A percentile compares a stretch with the other conserved stretches of the same genome.
phyloP scores from a whole-genome alignment of 768 basidiomycete species.

The Ramaria sp. region DNA sequence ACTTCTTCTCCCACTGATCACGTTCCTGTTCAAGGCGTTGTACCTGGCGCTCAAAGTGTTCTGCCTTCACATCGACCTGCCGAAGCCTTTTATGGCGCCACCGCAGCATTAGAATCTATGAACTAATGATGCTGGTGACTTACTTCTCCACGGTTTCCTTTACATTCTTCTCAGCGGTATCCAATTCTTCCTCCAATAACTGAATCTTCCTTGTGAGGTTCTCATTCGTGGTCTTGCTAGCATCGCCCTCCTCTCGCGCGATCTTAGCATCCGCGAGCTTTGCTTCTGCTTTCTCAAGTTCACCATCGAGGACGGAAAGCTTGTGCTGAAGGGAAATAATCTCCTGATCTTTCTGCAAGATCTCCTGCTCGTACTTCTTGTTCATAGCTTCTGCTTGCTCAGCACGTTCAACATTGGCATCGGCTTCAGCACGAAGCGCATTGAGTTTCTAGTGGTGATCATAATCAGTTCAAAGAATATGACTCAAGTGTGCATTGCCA shows the following conservation, averaged over 20 bases:
- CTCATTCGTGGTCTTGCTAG: conserved; percentile 62
- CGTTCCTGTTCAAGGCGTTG: conserved; percentile 81
- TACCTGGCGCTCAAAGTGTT: conserved; percentile 93
- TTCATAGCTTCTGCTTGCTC: conserved; percentile 79
- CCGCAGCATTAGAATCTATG: neutral
- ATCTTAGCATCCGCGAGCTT: conserved; percentile 58
- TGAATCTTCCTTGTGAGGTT: conserved; percentile 73
- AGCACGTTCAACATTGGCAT: conserved; percentile 68
- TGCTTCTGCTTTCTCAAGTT: conserved; percentile 62
- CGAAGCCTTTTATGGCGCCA: conserved; percentile 50
- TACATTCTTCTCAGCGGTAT: conserved; percentile 89
- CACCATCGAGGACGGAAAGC: conserved; percentile 49
- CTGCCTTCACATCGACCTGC: conserved; percentile 96
- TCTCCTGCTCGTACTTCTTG: conserved; percentile 62
- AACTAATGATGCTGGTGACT: conserved; percentile 23
- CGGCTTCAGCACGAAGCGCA: conserved; percentile 75
- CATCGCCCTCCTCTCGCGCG: conserved; percentile 55
- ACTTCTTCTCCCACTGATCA: conserved; percentile 90
- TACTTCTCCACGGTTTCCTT: conserved; percentile 97
- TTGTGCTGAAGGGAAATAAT: conserved; percentile 71
- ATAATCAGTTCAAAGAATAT: neutral
- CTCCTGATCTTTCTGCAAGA: conserved; percentile 80
- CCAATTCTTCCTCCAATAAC: conserved; percentile 90
- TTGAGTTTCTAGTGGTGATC: conserved; percentile 52
- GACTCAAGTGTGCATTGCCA: neutral